Conservation (phyloP, 805 yeast genomes). For the Saturnispora gosingensis region DNA sequence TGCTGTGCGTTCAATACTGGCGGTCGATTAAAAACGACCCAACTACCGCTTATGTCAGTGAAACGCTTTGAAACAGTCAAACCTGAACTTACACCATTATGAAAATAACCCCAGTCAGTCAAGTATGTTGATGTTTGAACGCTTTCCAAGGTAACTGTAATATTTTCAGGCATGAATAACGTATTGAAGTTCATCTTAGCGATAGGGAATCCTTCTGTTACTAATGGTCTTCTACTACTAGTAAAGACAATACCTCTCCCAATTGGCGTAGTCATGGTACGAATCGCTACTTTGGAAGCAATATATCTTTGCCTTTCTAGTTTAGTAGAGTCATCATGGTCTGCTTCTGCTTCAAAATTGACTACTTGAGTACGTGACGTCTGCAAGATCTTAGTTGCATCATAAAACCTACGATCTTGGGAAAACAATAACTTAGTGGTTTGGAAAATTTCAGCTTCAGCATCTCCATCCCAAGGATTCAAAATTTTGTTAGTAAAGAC, state of each 20-base stretch:
- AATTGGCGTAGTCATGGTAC: conserved; percentile 68
- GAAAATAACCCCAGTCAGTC: conserved; percentile 79
- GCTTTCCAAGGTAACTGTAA: conserved; percentile 52
- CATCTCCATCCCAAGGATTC: conserved; percentile 60
- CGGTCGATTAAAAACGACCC: conserved; percentile 87
- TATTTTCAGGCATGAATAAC: conserved; percentile 50
- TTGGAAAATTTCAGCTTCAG: conserved; percentile 58
- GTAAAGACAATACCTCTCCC: conserved; percentile 72
- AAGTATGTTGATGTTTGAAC: conserved; percentile 40
- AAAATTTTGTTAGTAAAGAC: conserved; percentile 37
- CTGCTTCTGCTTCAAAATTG: conserved; percentile 30
- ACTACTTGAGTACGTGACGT: conserved; percentile 57
- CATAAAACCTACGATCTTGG: conserved; percentile 70
- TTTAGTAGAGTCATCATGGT: conserved; percentile 44
- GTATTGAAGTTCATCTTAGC: conserved; percentile 68
- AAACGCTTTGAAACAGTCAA: conserved; percentile 58
- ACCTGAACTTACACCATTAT: conserved; percentile 86
- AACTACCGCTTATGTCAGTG: conserved; percentile 70
- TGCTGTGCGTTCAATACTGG: conserved; percentile 64
- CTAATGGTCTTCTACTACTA: conserved; percentile 61
- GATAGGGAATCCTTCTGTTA: conserved; percentile 77
- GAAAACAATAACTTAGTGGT: conserved; percentile 68
- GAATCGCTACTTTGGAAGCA: conserved; percentile 50
- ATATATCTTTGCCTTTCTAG: conserved; percentile 45
- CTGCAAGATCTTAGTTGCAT: conserved; percentile 63